Evolutionary conservation across 345 rosid genomes (phyloP).

Genomic region (Euphorbia pulcherrima): DNA sequence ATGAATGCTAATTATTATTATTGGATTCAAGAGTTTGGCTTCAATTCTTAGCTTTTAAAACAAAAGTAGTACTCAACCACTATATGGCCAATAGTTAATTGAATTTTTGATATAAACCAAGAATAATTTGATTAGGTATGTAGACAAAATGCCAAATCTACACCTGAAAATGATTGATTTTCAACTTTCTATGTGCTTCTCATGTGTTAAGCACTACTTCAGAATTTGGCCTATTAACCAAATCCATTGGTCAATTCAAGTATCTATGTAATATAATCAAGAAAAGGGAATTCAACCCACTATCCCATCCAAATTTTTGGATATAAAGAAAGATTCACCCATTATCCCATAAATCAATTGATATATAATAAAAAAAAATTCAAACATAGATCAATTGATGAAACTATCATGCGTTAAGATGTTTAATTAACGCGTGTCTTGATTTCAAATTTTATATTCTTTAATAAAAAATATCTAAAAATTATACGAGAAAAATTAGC

Average conservation of each 20-base stretch:
- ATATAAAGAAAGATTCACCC: constrained; percentile 2
- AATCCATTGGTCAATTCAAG: constrained; percentile 10
- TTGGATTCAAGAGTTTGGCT: no score
- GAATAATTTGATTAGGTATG: constrained; percentile 1
- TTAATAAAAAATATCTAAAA: no score
- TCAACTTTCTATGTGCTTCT: constrained; percentile 1
- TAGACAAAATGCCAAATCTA: background rate
- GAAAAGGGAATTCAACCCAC: no score
- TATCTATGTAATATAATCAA: background rate
- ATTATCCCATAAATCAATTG: background rate
- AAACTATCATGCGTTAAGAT: no score
- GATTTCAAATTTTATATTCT: no score
- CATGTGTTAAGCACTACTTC: constrained; percentile 25
- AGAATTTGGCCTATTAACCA: constrained; percentile 15
- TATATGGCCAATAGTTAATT: background rate
- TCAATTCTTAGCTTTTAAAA: no score
- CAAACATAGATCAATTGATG: no score
- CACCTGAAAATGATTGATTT: constrained; percentile 16
- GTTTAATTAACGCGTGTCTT: no score
- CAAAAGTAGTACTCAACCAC: background rate
- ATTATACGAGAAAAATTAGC: no score
- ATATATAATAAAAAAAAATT: no score
- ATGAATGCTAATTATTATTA: no score
- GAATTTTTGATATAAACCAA: background rate
- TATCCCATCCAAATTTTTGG: no score